A percentile compares a stretch with the other conserved stretches of the same genome.
Conservation (phyloP, 129 eudicot genomes). For the Tagetes erecta region DNA sequence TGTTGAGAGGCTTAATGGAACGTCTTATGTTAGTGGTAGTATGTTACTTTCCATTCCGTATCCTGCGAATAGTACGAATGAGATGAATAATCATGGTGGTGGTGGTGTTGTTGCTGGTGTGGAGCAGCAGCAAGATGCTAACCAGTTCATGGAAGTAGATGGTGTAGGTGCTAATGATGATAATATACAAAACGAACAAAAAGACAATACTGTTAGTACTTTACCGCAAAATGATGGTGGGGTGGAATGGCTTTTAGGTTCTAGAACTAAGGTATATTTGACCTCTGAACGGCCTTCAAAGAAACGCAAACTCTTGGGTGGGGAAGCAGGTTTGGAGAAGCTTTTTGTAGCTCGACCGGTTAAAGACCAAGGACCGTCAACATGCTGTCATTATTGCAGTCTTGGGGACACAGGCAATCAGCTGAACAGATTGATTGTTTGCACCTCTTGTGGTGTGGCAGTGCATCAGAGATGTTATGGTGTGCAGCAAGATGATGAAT, state of each 20-base stretch:
- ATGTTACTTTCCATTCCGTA: conserved; percentile 48
- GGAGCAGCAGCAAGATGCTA: conserved; percentile 28
- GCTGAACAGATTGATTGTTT: conserved; percentile 72
- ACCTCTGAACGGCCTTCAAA: conserved; percentile 82
- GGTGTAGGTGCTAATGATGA: conserved; percentile 32
- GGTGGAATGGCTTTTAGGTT: conserved; percentile 97
- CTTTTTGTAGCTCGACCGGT: conserved; percentile 81
- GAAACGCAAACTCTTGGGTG: conserved; percentile 90
- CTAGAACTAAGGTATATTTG: conserved; percentile 73
- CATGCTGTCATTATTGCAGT: conserved; percentile 91
- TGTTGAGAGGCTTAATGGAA: conserved; percentile 51
- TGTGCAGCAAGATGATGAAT: conserved; percentile 72
- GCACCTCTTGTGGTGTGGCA: conserved; percentile 70
- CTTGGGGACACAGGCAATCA: conserved; percentile 64
- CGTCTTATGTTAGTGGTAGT: conserved; percentile 25
- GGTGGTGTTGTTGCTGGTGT: conserved; percentile 23
- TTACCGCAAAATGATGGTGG: conserved; percentile 51
- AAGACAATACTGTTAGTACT: conserved; percentile 24
- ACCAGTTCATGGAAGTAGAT: conserved; percentile 50
- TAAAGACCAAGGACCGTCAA: conserved; percentile 53
- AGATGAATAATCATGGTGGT: conserved; percentile 12
- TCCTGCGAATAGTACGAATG: conserved; percentile 19
- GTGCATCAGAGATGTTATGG: conserved; percentile 98
- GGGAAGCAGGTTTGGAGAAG: conserved; percentile 85
- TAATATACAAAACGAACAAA: conserved; percentile 21